Base-by-base conservation (phyloP, 83 land plant genomes). In the Thuja plicata region DNA sequence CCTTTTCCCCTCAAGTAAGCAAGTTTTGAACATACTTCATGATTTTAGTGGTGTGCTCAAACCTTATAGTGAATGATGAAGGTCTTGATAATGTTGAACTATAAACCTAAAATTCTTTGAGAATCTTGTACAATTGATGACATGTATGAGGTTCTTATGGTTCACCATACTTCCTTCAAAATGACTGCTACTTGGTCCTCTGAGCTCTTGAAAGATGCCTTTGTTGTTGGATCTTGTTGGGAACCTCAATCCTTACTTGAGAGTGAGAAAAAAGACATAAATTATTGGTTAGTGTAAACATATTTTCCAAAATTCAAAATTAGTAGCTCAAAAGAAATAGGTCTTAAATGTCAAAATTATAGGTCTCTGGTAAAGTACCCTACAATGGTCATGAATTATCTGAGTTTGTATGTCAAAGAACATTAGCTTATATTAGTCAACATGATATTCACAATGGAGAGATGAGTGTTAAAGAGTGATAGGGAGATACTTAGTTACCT, bases 391-490 rank as follows among this genome's bases (percentile, higher is more conserved):
- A 96, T 88, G 89, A 30, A 8, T 70, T 97, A 91, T 37, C 91
- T 37, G 98, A 97, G 76, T 97, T 97, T 89, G 94, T 95, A 9
- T 95, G 97, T n/a, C 91, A 93, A 83, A 92, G 97, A 81, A 93
- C 95, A 35, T 92, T 97, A 15, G 93, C 96, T 17, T 97, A 97
- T 81, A 96, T 97, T 4, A 93, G 96, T 80, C 97, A 96, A 84
- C 83, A 94, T 91, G 98, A 95, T 90, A 55, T 94, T 17, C 98
- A 97, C 86, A 89, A 91, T 5, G 93, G 93, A 62, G 96, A 94
- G 88, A 92, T 97, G 96, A 97, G 97, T 1, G 98, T 97, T 19
- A 87, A 95, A 86, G 98, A 97, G 91, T 96, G 95, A n/a, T n/a
- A n/a, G n/a, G n/a, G n/a, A n/a, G n/a, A n/a, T n/a, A n/a, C n/a